Percentiles rank a stretch among this genome's conserved stretches.
These are phyloP conservation scores for Trichoderma erinaceum DNA, from an alignment of 495 filamentous ascomycete species.

Conservation along the genomic window DNA sequence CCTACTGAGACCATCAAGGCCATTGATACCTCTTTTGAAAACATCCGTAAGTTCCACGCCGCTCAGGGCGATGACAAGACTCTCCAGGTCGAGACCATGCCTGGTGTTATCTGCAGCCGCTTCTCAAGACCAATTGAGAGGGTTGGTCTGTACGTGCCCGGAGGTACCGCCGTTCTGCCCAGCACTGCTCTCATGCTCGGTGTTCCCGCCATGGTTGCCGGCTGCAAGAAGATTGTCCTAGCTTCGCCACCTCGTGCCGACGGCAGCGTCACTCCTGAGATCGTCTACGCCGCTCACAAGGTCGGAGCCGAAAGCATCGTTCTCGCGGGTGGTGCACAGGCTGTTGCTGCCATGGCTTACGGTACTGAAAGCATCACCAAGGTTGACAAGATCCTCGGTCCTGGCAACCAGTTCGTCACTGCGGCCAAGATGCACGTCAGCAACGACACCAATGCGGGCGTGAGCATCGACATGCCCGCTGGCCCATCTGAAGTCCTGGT, in stretches of 20 bases:
- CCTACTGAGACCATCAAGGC: constrained; percentile 74
- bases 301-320: constrained; percentile 93
- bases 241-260: constrained; percentile 87
- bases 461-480: constrained; percentile 97
- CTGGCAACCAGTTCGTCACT: constrained; percentile 97
- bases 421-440: constrained; percentile 96
- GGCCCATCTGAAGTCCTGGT: constrained; percentile 96
- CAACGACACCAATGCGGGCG: constrained; percentile 91
- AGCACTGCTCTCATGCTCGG: constrained; percentile 97
- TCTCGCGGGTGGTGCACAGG: constrained; percentile 90
- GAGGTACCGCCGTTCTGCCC: constrained; percentile 90
- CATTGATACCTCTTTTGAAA: constrained; percentile 89
- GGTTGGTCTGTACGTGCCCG: constrained; percentile 91
- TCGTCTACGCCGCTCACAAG: constrained; percentile 97
- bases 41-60: constrained; percentile 88
- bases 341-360: constrained; percentile 83
- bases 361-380: constrained; percentile 81
- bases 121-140: constrained; percentile 89
- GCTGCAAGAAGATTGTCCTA: constrained; percentile 91
- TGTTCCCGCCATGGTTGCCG: constrained; percentile 93
- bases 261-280: constrained; percentile 88
- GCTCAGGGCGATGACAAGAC: constrained; percentile 78
- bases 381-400: constrained; percentile 97
- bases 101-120: constrained; percentile 87
- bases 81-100: constrained; percentile 90